Percentiles rank a stretch among this genome's conserved stretches.
phyloP scores from a whole-genome alignment of 1,284 basidiomycete genomes.

The Phylloboletellus chloephorus region DNA sequence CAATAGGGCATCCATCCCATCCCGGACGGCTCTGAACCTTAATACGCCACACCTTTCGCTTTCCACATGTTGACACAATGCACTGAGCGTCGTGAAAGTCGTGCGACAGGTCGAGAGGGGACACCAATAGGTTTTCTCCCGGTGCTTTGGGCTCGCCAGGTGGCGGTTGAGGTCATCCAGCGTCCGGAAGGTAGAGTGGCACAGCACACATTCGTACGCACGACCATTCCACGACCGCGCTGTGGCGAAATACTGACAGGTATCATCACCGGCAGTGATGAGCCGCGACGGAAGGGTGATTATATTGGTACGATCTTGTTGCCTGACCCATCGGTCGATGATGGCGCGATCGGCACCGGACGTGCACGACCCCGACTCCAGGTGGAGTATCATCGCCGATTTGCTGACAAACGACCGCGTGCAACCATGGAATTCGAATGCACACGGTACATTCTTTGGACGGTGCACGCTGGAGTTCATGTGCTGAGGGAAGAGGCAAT shows the following conservation, averaged over 20 bases:
- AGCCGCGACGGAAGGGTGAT: slow-evolving; percentile 36
- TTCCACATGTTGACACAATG: slow-evolving; percentile 50
- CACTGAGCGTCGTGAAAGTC: slow-evolving; percentile 45
- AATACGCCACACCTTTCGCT: slow-evolving; percentile 48
- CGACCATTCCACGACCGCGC: slow-evolving; percentile 41
- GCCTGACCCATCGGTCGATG: slow-evolving; percentile 33
- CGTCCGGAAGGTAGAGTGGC: slow-evolving; percentile 36
- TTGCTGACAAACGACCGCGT: slow-evolving; percentile 36
- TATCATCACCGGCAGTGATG: slow-evolving; percentile 24
- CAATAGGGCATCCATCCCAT: slow-evolving; percentile 34
- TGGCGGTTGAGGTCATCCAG: slow-evolving; percentile 46
- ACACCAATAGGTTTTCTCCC: slow-evolving; percentile 43
- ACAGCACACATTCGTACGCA: slow-evolving; percentile 52
- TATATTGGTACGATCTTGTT: slow-evolving; percentile 29
- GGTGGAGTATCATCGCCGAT: slow-evolving; percentile 43
- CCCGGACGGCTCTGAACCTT: slow-evolving; percentile 38
- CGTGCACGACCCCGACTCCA: slow-evolving; percentile 41
- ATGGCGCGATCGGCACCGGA: slow-evolving; percentile 35
- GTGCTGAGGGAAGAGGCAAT: slow-evolving; percentile 26
- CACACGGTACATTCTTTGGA: slow-evolving; percentile 36
- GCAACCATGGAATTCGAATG: slow-evolving; percentile 36
- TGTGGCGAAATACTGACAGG: slow-evolving; percentile 35
- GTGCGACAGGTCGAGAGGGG: slow-evolving; percentile 35
- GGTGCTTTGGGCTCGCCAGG: slow-evolving; percentile 44
- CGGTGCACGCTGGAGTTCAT: slow-evolving; percentile 38